Percentiles rank a stretch among this genome's conserved stretches.
Evolutionary conservation across 2,329 filamentous ascomycete species (phyloP).

Genomic region (Colletotrichum endophyticum): DNA sequence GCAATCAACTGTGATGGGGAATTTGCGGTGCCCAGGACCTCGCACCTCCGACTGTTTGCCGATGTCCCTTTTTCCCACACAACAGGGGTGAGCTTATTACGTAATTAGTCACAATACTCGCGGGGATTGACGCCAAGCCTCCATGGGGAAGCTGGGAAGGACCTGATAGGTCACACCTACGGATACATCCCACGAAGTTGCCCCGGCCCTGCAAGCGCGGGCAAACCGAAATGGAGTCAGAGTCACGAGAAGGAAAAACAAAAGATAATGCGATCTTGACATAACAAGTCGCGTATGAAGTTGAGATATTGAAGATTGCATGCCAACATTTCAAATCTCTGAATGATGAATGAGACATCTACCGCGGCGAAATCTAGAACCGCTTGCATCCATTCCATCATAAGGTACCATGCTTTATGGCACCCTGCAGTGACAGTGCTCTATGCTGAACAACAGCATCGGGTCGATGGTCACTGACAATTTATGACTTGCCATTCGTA

Average conservation of each 20-base stretch:
- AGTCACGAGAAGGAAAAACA: not conserved
- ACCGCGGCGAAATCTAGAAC: not conserved
- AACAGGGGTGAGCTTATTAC: not conserved
- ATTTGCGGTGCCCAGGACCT: not conserved
- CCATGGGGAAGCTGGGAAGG: not conserved
- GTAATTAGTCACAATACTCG: not conserved
- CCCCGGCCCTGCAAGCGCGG: not conserved
- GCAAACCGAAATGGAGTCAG: not conserved
- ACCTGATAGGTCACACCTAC: not conserved
- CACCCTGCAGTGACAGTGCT: not conserved
- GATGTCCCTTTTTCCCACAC: not conserved
- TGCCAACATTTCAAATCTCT: not conserved
- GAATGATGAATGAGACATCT: not conserved
- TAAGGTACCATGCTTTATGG: not conserved
- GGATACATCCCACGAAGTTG: not conserved
- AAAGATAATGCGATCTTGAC: not conserved
- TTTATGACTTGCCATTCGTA: conserved; percentile 2
- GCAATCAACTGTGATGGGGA: not conserved
- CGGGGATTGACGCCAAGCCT: not conserved
- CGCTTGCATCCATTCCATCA: not conserved
- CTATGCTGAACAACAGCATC: not conserved
- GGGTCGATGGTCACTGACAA: not conserved
- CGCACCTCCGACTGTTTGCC: not conserved
- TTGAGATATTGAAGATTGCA: not conserved
- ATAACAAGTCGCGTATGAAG: not conserved